Evolutionary conservation across 2,329 filamentous ascomycete species (phyloP).

Genomic region (Penicillium sp.): DNA sequence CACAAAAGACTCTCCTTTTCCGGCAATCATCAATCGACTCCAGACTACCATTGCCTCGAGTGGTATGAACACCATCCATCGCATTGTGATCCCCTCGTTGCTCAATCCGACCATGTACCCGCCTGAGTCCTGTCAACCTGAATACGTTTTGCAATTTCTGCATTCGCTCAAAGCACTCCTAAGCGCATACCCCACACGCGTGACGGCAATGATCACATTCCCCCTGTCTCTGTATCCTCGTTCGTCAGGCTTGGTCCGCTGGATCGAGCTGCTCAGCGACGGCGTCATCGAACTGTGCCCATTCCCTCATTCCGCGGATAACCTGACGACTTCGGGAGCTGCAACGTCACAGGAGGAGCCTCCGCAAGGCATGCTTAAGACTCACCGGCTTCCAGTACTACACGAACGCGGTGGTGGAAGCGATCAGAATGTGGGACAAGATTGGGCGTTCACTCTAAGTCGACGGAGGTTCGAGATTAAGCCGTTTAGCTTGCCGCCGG

Average conservation of each 20-base stretch:
- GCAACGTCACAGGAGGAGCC: slow-evolving; percentile 69
- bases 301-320: slow-evolving; percentile 65
- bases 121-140: slow-evolving; percentile 68
- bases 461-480: slow-evolving; percentile 81
- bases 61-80: slow-evolving; percentile 68
- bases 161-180: slow-evolving; percentile 77
- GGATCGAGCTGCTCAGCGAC: slow-evolving; percentile 84
- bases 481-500: slow-evolving; percentile 85
- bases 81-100: slow-evolving; percentile 81
- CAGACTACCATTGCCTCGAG: slow-evolving; percentile 61
- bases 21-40: slow-evolving; percentile 65
- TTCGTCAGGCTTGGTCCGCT: slow-evolving; percentile 73
- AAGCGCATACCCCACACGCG: slow-evolving; percentile 64
- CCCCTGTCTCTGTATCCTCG: slow-evolving; percentile 81
- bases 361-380: slow-evolving; percentile 81
- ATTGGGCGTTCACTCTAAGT: slow-evolving; percentile 89
- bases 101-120: slow-evolving; percentile 86
- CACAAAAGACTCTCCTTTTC: slow-evolving; percentile 60
- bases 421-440: slow-evolving; percentile 72
- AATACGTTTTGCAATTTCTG: slow-evolving; percentile 77
- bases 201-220: slow-evolving; percentile 76
- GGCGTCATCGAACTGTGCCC: slow-evolving; percentile 83
- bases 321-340: slow-evolving; percentile 56
- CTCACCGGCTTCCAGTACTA: slow-evolving; percentile 81
- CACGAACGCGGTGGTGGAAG: slow-evolving; percentile 87